Percentiles rank a stretch among this genome's conserved stretches.
These are phyloP conservation scores for Claviceps sorghi DNA, from an alignment of 2,329 filamentous ascomycete genomes.

Conservation along the genomic window DNA sequence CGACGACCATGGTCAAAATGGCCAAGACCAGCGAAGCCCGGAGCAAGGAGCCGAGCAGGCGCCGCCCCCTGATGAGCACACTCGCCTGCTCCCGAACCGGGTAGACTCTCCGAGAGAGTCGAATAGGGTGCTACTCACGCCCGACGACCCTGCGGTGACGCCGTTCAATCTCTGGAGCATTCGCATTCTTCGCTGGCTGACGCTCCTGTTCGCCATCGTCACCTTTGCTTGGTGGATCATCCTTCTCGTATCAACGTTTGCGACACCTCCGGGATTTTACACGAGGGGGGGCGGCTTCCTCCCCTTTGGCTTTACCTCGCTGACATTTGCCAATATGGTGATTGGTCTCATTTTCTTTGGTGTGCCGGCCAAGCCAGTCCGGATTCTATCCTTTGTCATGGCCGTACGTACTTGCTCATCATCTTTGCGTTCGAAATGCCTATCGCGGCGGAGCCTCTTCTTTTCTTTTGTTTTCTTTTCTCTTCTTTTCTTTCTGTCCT, in stretches of 20 bases:
- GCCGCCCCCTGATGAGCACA: constrained; percentile 34
- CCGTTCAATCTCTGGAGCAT: constrained; percentile 94
- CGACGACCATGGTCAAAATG: constrained; percentile 10
- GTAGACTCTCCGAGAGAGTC: constrained; percentile 39
- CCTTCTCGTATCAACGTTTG: constrained; percentile 76
- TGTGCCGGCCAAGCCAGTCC: constrained; percentile 64
- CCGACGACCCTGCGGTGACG: constrained; percentile 44
- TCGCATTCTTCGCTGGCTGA: constrained; percentile 62
- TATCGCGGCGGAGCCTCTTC: neutral
- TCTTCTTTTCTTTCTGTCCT: neutral
- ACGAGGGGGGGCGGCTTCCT: constrained; percentile 86
- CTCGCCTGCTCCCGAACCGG: constrained; percentile 55
- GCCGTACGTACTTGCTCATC: constrained; percentile 21
- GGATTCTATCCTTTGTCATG: constrained; percentile 56
- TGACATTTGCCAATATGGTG: constrained; percentile 62
- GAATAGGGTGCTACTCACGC: constrained; percentile 20
- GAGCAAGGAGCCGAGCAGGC: constrained; percentile 14
- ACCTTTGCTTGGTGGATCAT: constrained; percentile 89
- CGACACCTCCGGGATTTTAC: constrained; percentile 76
- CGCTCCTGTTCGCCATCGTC: constrained; percentile 58
- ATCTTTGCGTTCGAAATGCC: neutral
- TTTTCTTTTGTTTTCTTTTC: no score
- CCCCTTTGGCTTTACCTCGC: constrained; percentile 66
- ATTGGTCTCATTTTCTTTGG: constrained; percentile 77
- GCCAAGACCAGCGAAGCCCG: constrained; percentile 6